Conservation (phyloP, 2,329 filamentous ascomycete species). For the Ploettnerulaceae sp. region DNA sequence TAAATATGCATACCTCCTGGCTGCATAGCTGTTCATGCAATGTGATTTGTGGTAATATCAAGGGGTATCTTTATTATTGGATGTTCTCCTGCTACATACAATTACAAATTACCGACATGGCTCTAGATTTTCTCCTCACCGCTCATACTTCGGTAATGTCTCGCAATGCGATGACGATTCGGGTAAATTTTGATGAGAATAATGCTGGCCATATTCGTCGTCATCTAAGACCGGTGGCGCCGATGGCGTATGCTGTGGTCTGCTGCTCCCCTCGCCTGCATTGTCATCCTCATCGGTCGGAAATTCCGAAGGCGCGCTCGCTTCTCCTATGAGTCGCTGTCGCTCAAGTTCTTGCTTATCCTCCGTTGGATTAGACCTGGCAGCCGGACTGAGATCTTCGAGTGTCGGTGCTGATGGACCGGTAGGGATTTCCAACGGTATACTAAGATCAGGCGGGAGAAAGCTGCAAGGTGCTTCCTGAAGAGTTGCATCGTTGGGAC, state of each 20-base stretch:
- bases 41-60: no score
- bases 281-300: constrained; percentile 43
- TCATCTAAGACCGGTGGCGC: constrained; percentile 56
- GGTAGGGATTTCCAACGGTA: neutral
- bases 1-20: no score
- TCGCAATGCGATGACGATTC: constrained; percentile 19
- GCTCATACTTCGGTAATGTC: constrained; percentile 32
- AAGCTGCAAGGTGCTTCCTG: constrained; percentile 11
- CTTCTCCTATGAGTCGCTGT: constrained; percentile 46
- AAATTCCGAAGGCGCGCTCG: constrained; percentile 49
- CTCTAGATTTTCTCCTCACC: no score
- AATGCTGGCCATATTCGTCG: constrained; percentile 41
- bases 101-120: no score
- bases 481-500: constrained; percentile 40
- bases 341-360: constrained; percentile 68
- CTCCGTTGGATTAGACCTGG: constrained; percentile 41
- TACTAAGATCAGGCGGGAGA: constrained; percentile 11
- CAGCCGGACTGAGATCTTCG: constrained; percentile 21
- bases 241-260: constrained; percentile 40
- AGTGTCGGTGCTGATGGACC: constrained; percentile 25
- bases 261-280: constrained; percentile 30
- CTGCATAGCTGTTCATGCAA: no score
- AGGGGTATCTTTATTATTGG: no score
- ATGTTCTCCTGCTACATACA: no score
- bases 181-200: constrained; percentile 17